These are phyloP conservation scores for Globisporangium spinosum DNA, from an alignment of 352 stramenopile genomes.

Conservation along the genomic window DNA sequence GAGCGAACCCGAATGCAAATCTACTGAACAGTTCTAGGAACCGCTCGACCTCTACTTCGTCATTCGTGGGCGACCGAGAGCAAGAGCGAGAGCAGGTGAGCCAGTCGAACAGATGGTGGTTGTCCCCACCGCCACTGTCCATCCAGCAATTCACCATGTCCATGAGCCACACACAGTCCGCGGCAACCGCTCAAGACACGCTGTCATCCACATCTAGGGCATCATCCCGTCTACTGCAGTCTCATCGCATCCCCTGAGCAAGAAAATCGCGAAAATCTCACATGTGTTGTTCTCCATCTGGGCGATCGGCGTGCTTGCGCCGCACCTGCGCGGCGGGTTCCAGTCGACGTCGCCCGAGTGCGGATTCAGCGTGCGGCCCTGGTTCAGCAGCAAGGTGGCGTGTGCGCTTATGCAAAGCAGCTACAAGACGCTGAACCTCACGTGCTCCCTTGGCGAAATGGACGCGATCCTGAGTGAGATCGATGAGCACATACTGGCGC, in stretches of 20 bases:
- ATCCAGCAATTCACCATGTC: not conserved
- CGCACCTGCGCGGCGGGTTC: conserved; percentile 21
- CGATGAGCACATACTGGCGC: conserved; percentile 19
- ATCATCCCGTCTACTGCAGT: conserved; percentile 7
- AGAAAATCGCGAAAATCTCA: not conserved
- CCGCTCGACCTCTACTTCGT: not conserved
- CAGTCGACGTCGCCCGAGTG: conserved; percentile 14
- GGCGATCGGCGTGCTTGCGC: conserved; percentile 18
- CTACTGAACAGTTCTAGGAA: no score
- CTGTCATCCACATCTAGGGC: not conserved
- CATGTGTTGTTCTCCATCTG: conserved; percentile 22
- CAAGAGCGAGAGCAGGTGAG: not conserved
- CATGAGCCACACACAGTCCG: not conserved
- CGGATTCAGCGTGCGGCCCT: conserved; percentile 28
- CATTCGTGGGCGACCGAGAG: not conserved
- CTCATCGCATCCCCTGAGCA: not conserved
- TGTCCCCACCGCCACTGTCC: not conserved
- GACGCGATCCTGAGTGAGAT: conserved; percentile 18
- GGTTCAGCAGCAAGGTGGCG: conserved; percentile 20
- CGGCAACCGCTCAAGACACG: not conserved
- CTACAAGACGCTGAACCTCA: conserved; percentile 18
- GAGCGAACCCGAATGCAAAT: not conserved
- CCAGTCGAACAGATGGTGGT: not conserved
- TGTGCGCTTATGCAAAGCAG: conserved; percentile 29
- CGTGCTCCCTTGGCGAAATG: conserved; percentile 16